Conservation (phyloP, 768 basidiomycete genomes). For the Boletus coccyginus region DNA sequence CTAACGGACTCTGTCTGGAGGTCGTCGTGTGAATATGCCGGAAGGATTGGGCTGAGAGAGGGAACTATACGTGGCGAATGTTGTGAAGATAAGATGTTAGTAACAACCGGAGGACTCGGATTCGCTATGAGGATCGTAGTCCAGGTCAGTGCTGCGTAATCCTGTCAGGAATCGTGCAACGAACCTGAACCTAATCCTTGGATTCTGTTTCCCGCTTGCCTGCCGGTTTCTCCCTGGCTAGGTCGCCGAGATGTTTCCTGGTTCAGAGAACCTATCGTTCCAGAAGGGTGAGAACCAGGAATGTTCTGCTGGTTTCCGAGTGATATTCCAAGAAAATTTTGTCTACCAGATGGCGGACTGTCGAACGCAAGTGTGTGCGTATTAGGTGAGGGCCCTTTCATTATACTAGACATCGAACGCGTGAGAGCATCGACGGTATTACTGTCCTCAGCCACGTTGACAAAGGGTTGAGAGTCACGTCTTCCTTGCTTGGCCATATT, state of each 20-base stretch:
- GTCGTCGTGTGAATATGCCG: slow-evolving; percentile 5
- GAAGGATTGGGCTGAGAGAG: not conserved
- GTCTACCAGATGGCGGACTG: not conserved
- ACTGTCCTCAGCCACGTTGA: not conserved
- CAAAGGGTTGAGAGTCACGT: not conserved
- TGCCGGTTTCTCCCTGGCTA: slow-evolving; percentile 5
- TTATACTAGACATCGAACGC: slow-evolving; percentile 9
- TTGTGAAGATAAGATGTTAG: slow-evolving; percentile 3
- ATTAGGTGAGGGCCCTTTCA: not conserved
- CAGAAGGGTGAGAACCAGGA: slow-evolving; percentile 5
- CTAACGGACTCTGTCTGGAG: not conserved
- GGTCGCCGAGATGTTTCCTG: slow-evolving; percentile 1
- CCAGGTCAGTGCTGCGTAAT: not conserved
- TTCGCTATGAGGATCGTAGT: slow-evolving; percentile 2
- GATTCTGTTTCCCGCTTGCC: slow-evolving; percentile 7
- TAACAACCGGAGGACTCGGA: not conserved
- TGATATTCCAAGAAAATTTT: not conserved
- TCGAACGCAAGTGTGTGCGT: slow-evolving; percentile 1
- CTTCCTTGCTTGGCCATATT: not conserved
- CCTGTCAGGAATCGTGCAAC: not conserved
- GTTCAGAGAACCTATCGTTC: not conserved
- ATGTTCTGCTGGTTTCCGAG: not conserved
- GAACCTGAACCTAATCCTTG: slow-evolving; percentile 16
- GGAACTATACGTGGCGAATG: not conserved
- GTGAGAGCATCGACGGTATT: slow-evolving; percentile 3